phyloP scores from a whole-genome alignment of 164 flowering plant species.

The Annona squamosa region DNA sequence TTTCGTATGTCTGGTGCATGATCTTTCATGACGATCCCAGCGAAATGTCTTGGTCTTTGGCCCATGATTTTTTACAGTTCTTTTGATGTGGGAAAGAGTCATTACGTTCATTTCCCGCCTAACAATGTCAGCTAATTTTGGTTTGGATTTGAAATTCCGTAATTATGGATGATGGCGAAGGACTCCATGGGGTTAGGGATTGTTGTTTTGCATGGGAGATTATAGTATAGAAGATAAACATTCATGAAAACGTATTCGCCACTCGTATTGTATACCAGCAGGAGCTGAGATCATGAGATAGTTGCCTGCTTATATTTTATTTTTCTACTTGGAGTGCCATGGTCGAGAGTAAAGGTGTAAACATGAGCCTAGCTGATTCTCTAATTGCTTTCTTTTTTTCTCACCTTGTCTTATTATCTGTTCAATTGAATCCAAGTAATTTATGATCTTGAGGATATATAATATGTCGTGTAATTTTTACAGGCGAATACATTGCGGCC shows the following conservation, averaged over 20 bases:
- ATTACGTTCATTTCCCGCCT: not conserved
- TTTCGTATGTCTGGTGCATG: not conserved
- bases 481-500: constrained; percentile 58
- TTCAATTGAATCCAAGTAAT: not conserved
- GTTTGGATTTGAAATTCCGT: not conserved
- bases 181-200: no score
- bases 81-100: not conserved
- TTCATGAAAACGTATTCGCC: no score
- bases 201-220: no score
- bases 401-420: not conserved
- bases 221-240: no score
- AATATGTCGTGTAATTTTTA: not conserved
- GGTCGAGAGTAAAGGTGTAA: not conserved
- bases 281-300: no score
- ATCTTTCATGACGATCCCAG: not conserved
- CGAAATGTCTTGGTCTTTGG: not conserved
- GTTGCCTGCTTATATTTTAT: no score
- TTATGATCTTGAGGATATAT: no score
- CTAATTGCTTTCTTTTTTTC: not conserved
- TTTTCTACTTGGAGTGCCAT: no score
- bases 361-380: not conserved
- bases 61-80: not conserved
- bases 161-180: no score
- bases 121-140: not conserved
- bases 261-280: no score